Evolutionary conservation across 345 rosid species (phyloP).

Genomic region (Rhodamnia rubescens): DNA sequence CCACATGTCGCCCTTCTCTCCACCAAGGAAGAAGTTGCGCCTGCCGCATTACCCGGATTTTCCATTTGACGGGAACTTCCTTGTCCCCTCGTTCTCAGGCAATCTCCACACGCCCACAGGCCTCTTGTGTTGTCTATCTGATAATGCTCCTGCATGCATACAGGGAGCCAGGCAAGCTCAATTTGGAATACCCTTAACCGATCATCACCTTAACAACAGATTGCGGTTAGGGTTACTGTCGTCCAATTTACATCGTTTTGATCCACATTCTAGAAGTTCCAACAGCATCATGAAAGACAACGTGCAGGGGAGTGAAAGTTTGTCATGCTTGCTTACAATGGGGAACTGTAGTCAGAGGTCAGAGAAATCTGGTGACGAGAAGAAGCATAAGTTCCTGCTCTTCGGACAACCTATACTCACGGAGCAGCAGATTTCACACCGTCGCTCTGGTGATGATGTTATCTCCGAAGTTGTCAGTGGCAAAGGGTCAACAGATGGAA

Average conservation of each 20-base stretch:
- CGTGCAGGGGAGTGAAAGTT: slow-evolving; percentile 23
- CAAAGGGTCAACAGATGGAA: slow-evolving; percentile 14
- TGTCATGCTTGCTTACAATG: slow-evolving; percentile 72
- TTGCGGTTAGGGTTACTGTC: slow-evolving; percentile 42
- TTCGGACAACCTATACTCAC: slow-evolving; percentile 84
- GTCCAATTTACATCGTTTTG: slow-evolving; percentile 38
- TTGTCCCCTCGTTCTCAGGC: slow-evolving; percentile 44
- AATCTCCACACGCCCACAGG: slow-evolving; percentile 38
- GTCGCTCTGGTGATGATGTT: slow-evolving; percentile 23
- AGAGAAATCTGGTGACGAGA: slow-evolving; percentile 36
- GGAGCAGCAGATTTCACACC: slow-evolving; percentile 46
- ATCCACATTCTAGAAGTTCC: slow-evolving; percentile 31
- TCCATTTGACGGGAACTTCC: slow-evolving; percentile 39
- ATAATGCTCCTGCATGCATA: slow-evolving; percentile 84
- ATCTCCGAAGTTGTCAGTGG: slow-evolving; percentile 19
- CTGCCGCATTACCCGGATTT: slow-evolving; percentile 53
- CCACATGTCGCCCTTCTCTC: slow-evolving; percentile 70
- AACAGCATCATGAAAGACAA: slow-evolving; percentile 21
- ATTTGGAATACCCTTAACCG: slow-evolving; percentile 60
- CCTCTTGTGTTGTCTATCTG: slow-evolving; percentile 45
- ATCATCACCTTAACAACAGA: slow-evolving; percentile 53
- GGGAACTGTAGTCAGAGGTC: slow-evolving; percentile 41
- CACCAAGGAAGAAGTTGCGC: slow-evolving; percentile 67
- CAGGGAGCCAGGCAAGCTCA: slow-evolving; percentile 99
- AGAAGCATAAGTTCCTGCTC: slow-evolving; percentile 65